Evolutionary conservation across 331 rosid species (phyloP).

Genomic region (Malus hybrid): DNA sequence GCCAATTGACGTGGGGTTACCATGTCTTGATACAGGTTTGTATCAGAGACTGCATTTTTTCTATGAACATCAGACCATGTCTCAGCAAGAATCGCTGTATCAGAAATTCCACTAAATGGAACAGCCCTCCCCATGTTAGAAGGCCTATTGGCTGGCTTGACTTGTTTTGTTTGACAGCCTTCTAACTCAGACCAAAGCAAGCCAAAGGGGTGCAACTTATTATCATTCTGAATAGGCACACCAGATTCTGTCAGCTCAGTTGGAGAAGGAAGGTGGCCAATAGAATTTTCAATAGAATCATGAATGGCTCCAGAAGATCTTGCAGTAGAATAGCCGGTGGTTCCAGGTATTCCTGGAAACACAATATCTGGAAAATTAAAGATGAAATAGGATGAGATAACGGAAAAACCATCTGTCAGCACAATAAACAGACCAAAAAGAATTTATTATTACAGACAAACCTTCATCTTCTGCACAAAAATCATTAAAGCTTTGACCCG

Average conservation of each 20-base stretch:
- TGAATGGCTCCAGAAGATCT: slow-evolving; percentile 22
- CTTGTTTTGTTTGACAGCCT: slow-evolving; percentile 24
- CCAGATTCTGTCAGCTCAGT: slow-evolving; percentile 31
- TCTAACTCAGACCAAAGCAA: slow-evolving; percentile 55
- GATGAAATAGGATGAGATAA: background rate
- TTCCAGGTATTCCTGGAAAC: slow-evolving; percentile 37
- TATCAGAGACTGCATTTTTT: slow-evolving; percentile 28
- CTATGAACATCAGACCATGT: slow-evolving; percentile 38
- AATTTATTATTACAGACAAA: slow-evolving; percentile 9
- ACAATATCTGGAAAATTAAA: slow-evolving; percentile 27
- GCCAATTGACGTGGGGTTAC: slow-evolving; percentile 21
- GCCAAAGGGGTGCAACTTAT: slow-evolving; percentile 53
- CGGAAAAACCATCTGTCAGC: background rate
- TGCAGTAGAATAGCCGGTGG: slow-evolving; percentile 18
- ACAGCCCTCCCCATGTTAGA: slow-evolving; percentile 29
- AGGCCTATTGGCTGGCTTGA: slow-evolving; percentile 20
- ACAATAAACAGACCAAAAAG: background rate
- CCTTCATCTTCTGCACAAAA: slow-evolving; percentile 41
- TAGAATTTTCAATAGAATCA: slow-evolving; percentile 17
- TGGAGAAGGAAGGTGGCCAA: slow-evolving; percentile 15
- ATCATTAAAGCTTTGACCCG: slow-evolving; percentile 32
- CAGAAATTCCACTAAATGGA: slow-evolving; percentile 30
- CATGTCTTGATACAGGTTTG: slow-evolving; percentile 29
- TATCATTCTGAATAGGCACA: slow-evolving; percentile 27
- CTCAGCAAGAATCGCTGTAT: slow-evolving; percentile 30